Evolutionary conservation across 2,329 filamentous ascomycete species (phyloP), one percentile per base, ranked within the genome.

Genomic region (Fusarium continuum): DNA sequence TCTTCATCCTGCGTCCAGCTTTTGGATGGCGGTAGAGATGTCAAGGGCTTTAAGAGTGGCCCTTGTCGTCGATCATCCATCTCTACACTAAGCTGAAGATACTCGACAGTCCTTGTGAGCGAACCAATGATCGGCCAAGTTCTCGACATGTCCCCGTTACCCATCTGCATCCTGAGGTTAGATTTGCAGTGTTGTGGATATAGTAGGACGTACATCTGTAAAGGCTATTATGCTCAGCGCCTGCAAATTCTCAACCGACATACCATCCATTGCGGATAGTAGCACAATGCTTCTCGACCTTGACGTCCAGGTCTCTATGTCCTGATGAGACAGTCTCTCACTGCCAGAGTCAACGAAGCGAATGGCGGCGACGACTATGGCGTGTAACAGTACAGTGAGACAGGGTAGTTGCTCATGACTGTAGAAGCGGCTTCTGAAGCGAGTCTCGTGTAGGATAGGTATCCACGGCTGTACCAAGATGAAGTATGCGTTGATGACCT

Each of bases 1-100:
- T 75, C 72, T 5, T 75, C 73, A 11, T 75, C 72, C 4, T 75
- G 70, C 0, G 72, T 68, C 74, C 74, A 75, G 23, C 61, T 69
- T 4, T 69, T 60, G 2, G 77, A 65, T 1, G 55, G 61, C 0
- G 47, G n/a, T 8, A 50, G 9, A 5, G 48, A 60, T 2, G 44
- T 54, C 0, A 47, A 41, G 2, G 41, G 61, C 6, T 55, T 64
- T 5, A 49, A 20, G 0, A 48, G 32, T 3, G 53, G 52, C 3
- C 55, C 50, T 5, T 55, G 47, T 13, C 67, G 47, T 6, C 61
- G 49, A 6, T 66, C 67, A 5, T 70, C 62, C 1, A 28, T 26
- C 22, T 75, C 73, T 0, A 73, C 64, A 6, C 66, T 72, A 2
- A 75, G 61, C 16, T 75, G 70, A 2, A 74, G 57, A 29, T 72